phyloP scores from a whole-genome alignment of 1,284 basidiomycete genomes.

The Melanopsichium pennsylvanicum region DNA sequence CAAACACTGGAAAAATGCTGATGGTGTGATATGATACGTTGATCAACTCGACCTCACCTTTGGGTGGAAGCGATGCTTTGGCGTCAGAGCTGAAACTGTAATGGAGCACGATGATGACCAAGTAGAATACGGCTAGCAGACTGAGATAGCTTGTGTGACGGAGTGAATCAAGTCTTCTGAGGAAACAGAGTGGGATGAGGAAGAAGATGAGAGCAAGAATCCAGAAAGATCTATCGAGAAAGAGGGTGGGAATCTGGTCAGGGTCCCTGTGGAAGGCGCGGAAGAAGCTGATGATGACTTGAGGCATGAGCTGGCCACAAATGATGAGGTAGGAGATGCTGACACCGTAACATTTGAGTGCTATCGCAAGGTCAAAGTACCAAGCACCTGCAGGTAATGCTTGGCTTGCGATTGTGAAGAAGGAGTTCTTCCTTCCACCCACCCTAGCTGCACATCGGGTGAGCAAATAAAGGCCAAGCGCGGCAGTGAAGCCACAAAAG shows the following conservation, averaged over 20 bases:
- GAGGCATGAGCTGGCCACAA: constrained; percentile 77
- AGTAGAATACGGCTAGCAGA: constrained; percentile 75
- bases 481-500: constrained; percentile 81
- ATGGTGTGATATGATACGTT: constrained; percentile 73
- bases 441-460: constrained; percentile 85
- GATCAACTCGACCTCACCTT: constrained; percentile 47
- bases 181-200: constrained; percentile 84
- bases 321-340: constrained; percentile 78
- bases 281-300: constrained; percentile 82
- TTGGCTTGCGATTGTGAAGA: constrained; percentile 54
- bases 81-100: constrained; percentile 51
- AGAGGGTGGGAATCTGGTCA: constrained; percentile 46
- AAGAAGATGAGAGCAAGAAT: constrained; percentile 81
- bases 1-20: constrained; percentile 87
- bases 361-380: constrained; percentile 91
- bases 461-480: constrained; percentile 88
- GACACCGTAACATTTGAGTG: constrained; percentile 78
- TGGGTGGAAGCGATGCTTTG: constrained; percentile 41
- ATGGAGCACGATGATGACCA: constrained; percentile 65
- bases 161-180: constrained; percentile 75
- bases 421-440: constrained; percentile 57
- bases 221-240: constrained; percentile 81
- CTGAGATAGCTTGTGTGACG: constrained; percentile 83
- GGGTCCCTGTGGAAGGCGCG: constrained; percentile 40
- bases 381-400: constrained; percentile 75